phyloP scores from a whole-genome alignment of 306 rosid species.

The Cucumis cinereus region DNA sequence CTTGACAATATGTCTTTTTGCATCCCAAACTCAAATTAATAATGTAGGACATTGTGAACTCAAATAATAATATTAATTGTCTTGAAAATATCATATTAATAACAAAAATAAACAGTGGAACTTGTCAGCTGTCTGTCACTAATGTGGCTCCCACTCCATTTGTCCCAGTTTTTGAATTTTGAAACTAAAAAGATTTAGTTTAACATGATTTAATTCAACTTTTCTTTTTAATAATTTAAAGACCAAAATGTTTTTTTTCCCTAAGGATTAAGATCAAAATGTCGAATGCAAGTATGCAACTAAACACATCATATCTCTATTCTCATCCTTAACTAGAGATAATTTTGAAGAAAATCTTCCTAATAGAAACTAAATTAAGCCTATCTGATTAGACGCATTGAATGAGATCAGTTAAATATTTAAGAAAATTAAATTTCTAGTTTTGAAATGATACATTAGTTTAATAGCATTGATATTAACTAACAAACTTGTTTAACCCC shows the following conservation, averaged over 20 bases:
- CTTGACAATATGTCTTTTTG: no score
- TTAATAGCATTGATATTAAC: not conserved
- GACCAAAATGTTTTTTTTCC: no score
- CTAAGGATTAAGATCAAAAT: no score
- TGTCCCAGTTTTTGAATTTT: not conserved
- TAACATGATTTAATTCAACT: no score
- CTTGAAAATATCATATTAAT: no score
- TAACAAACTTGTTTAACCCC: not conserved
- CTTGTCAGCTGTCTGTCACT: not conserved
- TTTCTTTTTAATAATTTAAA: no score
- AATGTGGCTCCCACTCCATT: not conserved
- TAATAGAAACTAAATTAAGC: no score
- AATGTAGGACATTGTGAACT: not conserved
- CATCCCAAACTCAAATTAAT: not conserved
- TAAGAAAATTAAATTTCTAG: not conserved
- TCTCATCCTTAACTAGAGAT: no score
- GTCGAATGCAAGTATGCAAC: no score
- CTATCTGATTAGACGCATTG: not conserved
- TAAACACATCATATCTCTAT: no score
- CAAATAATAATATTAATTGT: not conserved
- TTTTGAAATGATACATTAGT: not conserved
- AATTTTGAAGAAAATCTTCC: no score
- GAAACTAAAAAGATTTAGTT: not conserved
- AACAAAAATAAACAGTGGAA: not conserved
- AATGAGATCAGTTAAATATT: not conserved